Base-by-base conservation (phyloP, 768 basidiomycete genomes). In the Suillus discolor region DNA sequence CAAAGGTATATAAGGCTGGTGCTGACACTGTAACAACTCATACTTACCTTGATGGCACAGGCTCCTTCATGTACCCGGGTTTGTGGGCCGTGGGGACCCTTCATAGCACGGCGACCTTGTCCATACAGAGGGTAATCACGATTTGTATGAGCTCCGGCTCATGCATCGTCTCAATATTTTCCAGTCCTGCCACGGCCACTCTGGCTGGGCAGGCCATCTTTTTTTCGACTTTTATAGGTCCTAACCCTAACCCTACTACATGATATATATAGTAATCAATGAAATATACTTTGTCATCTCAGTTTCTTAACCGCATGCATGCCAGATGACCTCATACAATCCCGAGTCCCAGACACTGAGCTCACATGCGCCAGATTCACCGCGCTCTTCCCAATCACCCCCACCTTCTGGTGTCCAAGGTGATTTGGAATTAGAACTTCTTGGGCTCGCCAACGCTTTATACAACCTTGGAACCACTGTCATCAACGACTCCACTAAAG, bases 381-480 rank as follows among this genome's bases (percentile, higher is more conserved):
- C 91, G 1, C 84, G 90, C 57, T 82, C 90, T 47, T 90, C 90
- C 0, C 87, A 91, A 73, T 91, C 91, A 20, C 89, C 91, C 38
- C 82, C 89, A 0, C 92, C 92, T 8, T 71, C 81, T 2, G 91
- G 92, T 1, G 39, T 78, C 1, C 90, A 92, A 69, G 92, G 92
- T 9, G 91, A 93, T 70, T 74, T 93, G 20, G 92, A 93, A 72
- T 77, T 89, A 23, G 92, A 94, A 74, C 74, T 94, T 2, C 79
- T 92, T 31, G 91, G 89, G 0, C 87, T 94, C 18, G 91, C 90
- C 16, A 90, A 90, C 62, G 87, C 89, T 2, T 77, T 94, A 31
- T 93, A 93, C 72, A 92, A 93, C 69, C 80, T 94, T 8, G 92
- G 91, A 28, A 92, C 91, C 6, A 93, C 92, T 0, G 91, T 93